These are phyloP conservation scores for Boletus pseudo-olivaceus DNA, from an alignment of 768 basidiomycete genomes.

Conservation along the genomic window DNA sequence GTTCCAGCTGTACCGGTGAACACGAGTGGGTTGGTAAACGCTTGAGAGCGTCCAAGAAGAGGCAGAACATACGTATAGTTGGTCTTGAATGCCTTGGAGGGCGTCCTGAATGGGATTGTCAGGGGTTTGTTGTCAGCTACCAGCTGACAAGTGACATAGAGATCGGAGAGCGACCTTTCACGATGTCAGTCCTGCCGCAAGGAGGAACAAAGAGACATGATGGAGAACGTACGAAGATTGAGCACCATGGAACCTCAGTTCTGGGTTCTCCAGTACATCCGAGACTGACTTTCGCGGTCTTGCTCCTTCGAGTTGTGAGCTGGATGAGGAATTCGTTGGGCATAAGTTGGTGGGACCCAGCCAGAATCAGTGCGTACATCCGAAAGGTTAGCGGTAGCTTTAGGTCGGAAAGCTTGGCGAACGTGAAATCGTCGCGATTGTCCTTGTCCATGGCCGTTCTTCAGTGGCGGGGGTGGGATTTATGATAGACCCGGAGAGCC, in stretches of 20 bases:
- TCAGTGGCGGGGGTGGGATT: not conserved
- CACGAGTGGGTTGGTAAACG: not conserved
- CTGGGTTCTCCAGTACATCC: constrained; percentile 79
- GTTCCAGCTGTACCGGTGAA: constrained; percentile 68
- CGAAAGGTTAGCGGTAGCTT: constrained; percentile 85
- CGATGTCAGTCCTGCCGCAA: constrained; percentile 16
- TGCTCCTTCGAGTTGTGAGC: constrained; percentile 83
- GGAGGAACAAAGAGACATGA: constrained; percentile 6
- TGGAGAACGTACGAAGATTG: constrained; percentile 58
- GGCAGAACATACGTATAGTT: constrained; percentile 58
- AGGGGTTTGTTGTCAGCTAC: constrained; percentile 91
- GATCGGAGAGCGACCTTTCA: constrained; percentile 79
- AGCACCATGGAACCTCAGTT: constrained; percentile 77
- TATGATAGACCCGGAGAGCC: not conserved
- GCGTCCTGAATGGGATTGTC: constrained; percentile 87
- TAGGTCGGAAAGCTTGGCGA: constrained; percentile 86
- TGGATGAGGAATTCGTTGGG: constrained; percentile 26
- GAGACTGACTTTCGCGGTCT: constrained; percentile 69
- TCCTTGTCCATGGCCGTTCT: constrained; percentile 49
- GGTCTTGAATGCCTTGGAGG: constrained; percentile 89
- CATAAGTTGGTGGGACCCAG: not conserved
- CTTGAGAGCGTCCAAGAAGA: not conserved
- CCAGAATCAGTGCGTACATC: constrained; percentile 48
- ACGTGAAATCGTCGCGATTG: constrained; percentile 85
- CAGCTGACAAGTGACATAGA: constrained; percentile 91